Conservation (phyloP, 192 early-diverging fungal species). For the Rhizophagus clarus region DNA sequence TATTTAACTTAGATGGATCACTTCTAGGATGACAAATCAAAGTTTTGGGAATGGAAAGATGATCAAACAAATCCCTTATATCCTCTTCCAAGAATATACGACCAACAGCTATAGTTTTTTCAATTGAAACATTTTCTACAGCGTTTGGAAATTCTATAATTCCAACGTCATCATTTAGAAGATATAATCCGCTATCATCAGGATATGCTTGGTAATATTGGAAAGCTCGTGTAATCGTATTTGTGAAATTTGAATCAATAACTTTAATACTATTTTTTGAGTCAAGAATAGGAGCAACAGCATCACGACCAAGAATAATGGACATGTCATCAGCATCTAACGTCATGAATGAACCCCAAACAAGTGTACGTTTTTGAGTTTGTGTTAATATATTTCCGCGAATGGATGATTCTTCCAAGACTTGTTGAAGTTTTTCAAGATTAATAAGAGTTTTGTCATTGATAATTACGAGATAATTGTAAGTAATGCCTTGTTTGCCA, state of each 20-base stretch:
- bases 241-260: constrained; percentile 28
- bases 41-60: constrained; percentile 34
- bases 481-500: constrained; percentile 32
- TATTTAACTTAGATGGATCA: constrained; percentile 30
- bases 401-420: constrained; percentile 25
- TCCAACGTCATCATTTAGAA: constrained; percentile 32
- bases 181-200: not conserved
- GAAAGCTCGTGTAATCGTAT: constrained; percentile 34
- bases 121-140: constrained; percentile 41
- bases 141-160: constrained; percentile 50
- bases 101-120: constrained; percentile 40
- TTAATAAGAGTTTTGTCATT: constrained; percentile 43
- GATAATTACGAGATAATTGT: constrained; percentile 48
- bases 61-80: constrained; percentile 40
- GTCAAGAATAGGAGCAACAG: constrained; percentile 35
- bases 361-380: constrained; percentile 30
- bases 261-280: constrained; percentile 27
- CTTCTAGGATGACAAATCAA: constrained; percentile 34
- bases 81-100: constrained; percentile 53
- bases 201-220: not conserved
- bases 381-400: constrained; percentile 14
- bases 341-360: constrained; percentile 40
- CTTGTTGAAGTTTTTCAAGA: constrained; percentile 34
- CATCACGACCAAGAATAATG: constrained; percentile 36
- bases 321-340: constrained; percentile 28